These are phyloP conservation scores for Aspergillus biplanus DNA, from an alignment of 495 filamentous ascomycete species.

Conservation along the genomic window DNA sequence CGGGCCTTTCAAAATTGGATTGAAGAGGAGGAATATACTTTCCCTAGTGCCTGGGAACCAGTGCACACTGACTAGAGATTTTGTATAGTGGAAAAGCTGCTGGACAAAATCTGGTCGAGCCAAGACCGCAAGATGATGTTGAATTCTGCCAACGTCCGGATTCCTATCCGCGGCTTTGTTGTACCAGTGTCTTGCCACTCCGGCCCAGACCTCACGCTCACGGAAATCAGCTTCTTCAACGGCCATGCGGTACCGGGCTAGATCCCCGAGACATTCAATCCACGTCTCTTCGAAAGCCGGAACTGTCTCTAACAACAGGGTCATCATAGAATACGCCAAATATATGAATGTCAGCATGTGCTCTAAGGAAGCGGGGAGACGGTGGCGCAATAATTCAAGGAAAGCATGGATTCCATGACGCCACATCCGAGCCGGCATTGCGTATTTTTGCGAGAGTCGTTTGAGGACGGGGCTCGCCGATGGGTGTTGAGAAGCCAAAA, in stretches of 20 bases:
- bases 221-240: slow-evolving; percentile 72
- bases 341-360: slow-evolving; percentile 85
- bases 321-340: slow-evolving; percentile 80
- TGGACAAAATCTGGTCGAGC: slow-evolving; percentile 73
- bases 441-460: slow-evolving; percentile 67
- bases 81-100: slow-evolving; percentile 76
- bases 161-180: slow-evolving; percentile 72
- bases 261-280: slow-evolving; percentile 87
- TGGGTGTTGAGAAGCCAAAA: slow-evolving; percentile 77
- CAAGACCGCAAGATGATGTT: slow-evolving; percentile 84
- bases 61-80: slow-evolving; percentile 47
- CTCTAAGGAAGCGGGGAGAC: slow-evolving; percentile 70
- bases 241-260: slow-evolving; percentile 76
- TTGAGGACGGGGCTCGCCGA: slow-evolving; percentile 61
- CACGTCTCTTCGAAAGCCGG: slow-evolving; percentile 79
- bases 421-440: slow-evolving; percentile 87
- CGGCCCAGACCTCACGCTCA: slow-evolving; percentile 79
- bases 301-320: slow-evolving; percentile 75
- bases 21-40: slow-evolving; percentile 72
- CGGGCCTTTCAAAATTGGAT: slow-evolving; percentile 58
- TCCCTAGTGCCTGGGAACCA: slow-evolving; percentile 67
- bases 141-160: slow-evolving; percentile 72
- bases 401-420: slow-evolving; percentile 80
- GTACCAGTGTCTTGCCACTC: slow-evolving; percentile 80
- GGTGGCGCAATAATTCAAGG: slow-evolving; percentile 70